Base-by-base conservation (phyloP, 129 eudicot species). In the Ambrosia trifida region DNA sequence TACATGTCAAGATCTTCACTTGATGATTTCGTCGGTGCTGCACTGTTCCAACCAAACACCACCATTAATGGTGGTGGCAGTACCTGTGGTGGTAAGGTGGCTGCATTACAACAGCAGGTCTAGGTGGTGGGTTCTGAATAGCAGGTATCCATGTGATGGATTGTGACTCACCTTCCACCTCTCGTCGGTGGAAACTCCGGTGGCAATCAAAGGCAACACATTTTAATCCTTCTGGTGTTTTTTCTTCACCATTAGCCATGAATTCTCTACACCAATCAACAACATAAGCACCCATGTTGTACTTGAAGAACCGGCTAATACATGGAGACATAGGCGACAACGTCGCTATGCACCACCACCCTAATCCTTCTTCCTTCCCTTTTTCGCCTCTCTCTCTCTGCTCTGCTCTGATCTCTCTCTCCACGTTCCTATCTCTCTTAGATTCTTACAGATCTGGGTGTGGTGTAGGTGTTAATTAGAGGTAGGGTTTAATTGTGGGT, bases 121-220 rank as follows among this genome's bases (percentile, higher is more conserved):
- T 78, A 8, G 84, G 56, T 41, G 80, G 73, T 10, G 78, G 53
- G 19, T 51, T 53, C 2, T 77, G 75, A 16, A 59, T 68, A 6
- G 49, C 7, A n/a, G 67, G 75, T 49, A 70, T 17, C 43, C 47
- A 32, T 16, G 72, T 50, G 38, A 49, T 38, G 49, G 81, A 18
- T 16, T 73, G 61, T 2, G 70, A 4, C 41, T 85, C 86, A 16
- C 84, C 86, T 11, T 82, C 81, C 20, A 56, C 36, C 64, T 85
- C 97, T 79, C 80, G 73, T 16, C 96, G 75, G 85, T 88, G 96
- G 76, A 86, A 91, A 24, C 81, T 91, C 33, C 96, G 85, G 78
- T 91, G 96, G 80, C 97, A 91, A 35, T 84, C 93, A 13, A 96
- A 88, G 47, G 96, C 96, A 7, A 93, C 97, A 18, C 96, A 91